Conservation (phyloP, 495 filamentous ascomycete species). For the Penicillium steckii region DNA sequence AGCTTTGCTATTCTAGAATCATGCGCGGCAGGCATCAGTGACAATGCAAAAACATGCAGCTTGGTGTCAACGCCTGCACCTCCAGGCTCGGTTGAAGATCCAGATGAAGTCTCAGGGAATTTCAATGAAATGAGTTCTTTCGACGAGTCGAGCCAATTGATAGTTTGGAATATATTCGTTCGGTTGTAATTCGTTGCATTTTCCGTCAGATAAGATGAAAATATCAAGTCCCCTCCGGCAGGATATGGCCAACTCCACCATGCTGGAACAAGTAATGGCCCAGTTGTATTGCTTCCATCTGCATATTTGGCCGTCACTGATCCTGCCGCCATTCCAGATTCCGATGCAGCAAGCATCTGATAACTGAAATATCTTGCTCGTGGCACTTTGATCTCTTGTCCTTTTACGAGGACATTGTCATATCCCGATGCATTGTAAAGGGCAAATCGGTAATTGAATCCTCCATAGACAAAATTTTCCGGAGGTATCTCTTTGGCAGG, state of each 20-base stretch:
- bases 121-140: slow-evolving; percentile 43
- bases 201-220: slow-evolving; percentile 46
- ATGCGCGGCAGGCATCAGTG: slow-evolving; percentile 13
- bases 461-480: slow-evolving; percentile 38
- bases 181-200: slow-evolving; percentile 47
- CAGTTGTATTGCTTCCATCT: slow-evolving; percentile 38
- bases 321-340: slow-evolving; percentile 41
- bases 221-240: slow-evolving; percentile 49
- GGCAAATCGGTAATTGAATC: slow-evolving; percentile 46
- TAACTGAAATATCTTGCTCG: slow-evolving; percentile 39
- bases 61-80: slow-evolving; percentile 17
- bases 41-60: slow-evolving; percentile 28
- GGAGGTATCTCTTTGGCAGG: slow-evolving; percentile 40
- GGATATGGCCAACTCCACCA: slow-evolving; percentile 50
- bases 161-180: slow-evolving; percentile 52
- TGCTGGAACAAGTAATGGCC: slow-evolving; percentile 43
- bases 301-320: slow-evolving; percentile 47
- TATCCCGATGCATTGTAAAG: slow-evolving; percentile 39
- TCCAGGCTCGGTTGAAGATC: slow-evolving; percentile 18
- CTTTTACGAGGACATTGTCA: slow-evolving; percentile 45
- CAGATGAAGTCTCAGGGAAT: slow-evolving; percentile 29
- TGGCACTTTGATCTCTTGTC: slow-evolving; percentile 41
- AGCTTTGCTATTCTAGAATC: slow-evolving; percentile 3
- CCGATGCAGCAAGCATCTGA: slow-evolving; percentile 47
- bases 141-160: slow-evolving; percentile 44